Evolutionary conservation across 306 rosid species (phyloP), one percentile per base, ranked within the genome.

Genomic region (Inga laurina): DNA sequence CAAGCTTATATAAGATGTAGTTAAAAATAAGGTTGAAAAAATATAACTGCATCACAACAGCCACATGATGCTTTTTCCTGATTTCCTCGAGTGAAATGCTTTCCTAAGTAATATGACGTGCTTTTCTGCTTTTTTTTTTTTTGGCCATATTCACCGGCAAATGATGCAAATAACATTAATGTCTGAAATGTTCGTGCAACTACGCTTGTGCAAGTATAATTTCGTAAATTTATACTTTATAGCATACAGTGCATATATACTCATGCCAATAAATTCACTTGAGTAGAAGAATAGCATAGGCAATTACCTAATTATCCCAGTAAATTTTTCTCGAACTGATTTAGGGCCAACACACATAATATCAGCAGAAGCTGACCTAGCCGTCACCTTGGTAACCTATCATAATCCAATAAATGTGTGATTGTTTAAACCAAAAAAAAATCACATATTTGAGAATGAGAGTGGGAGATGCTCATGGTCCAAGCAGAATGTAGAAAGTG

Each of bases 301-400:
- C 35, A 75, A 49, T 4, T 82, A 93, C 99, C 98, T 92, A 54
- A 95, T 93, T 34, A 86, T 84, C 72, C 97, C 98, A 2, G 92
- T 88, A 79, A 95, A 95, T 27, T 93, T 93, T 83, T 94, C 98
- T 49, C 86, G 82, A 75, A 93, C 94, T 48, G 97, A 91, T 82
- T 90, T 93, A 3, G 91, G 75, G 54, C 97, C 98, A 83, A 93
- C 97, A 86, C 99, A 96, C 96, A 91, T 81, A 49, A 96, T 96
- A 88, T 96, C 94, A 86, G 90, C 92, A 21, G 92, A 86, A 70
- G 94, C 98, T 65, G 84, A 32, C 75, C 88, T 94, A 24, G 97
- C 80, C 94, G 89, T 90, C 65, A 96, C 99, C 85, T 85, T 92
- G 41, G 97, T 96, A 68, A 94, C 93, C 97, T 94, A 88, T 72